Evolutionary conservation across 2,329 filamentous ascomycete species (phyloP).

Genomic region (Talaromyces sp.): DNA sequence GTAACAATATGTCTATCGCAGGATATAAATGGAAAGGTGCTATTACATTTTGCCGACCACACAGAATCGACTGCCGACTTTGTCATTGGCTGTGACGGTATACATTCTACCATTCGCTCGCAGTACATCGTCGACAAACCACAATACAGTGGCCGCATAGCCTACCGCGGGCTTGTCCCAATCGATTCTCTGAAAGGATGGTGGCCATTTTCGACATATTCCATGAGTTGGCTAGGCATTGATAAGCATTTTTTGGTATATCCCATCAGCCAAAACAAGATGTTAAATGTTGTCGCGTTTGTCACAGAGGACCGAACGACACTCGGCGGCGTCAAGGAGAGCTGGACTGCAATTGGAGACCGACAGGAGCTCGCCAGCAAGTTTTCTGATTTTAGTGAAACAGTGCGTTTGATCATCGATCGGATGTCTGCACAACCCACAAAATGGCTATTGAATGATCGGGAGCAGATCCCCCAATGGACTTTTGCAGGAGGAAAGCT

Average conservation of each 20-base stretch:
- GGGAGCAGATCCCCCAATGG: not conserved
- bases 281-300: slow-evolving; percentile 34
- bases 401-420: not conserved
- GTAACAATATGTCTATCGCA: not conserved
- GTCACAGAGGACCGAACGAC: slow-evolving; percentile 15
- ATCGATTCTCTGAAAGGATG: slow-evolving; percentile 16
- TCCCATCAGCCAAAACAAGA: slow-evolving; percentile 20
- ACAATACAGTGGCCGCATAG: slow-evolving; percentile 20
- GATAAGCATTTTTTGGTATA: slow-evolving; percentile 19
- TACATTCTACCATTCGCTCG: slow-evolving; percentile 15
- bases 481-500: not conserved
- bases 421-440: not conserved
- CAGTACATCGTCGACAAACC: slow-evolving; percentile 11
- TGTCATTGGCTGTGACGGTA: slow-evolving; percentile 21
- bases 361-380: not conserved
- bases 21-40: slow-evolving; percentile 3
- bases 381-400: not conserved
- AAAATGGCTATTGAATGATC: slow-evolving; percentile 3
- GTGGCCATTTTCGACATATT: slow-evolving; percentile 12
- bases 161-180: slow-evolving; percentile 21
- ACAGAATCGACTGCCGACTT: slow-evolving; percentile 14
- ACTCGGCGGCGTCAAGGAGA: slow-evolving; percentile 1
- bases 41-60: slow-evolving; percentile 12
- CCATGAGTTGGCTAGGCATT: slow-evolving; percentile 10
- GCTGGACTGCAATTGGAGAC: not conserved